Evolutionary conservation across 1,139 yeast species (phyloP).

Genomic region (Scheffersomyces segobiensis): DNA sequence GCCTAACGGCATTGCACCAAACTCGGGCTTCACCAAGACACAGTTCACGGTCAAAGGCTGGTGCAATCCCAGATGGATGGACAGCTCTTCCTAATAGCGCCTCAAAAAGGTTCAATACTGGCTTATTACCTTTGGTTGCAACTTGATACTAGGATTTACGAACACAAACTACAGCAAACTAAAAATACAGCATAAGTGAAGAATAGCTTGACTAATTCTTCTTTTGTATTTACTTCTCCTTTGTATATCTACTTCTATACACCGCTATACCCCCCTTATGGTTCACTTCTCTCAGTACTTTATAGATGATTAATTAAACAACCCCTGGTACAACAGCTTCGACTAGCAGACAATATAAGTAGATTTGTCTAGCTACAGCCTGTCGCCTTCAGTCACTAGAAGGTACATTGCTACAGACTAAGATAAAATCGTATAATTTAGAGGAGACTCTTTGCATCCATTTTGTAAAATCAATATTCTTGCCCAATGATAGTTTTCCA

Average conservation of each 20-base stretch:
- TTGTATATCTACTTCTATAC: not conserved
- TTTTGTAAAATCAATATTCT: not conserved
- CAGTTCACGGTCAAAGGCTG: conserved; percentile 59
- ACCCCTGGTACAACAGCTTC: not conserved
- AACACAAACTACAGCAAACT: not conserved
- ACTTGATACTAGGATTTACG: not conserved
- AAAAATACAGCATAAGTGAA: not conserved
- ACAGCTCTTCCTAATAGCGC: not conserved
- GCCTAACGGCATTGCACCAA: conserved; percentile 38
- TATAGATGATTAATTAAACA: not conserved
- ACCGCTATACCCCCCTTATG: not conserved
- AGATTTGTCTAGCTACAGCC: not conserved
- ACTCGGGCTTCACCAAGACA: conserved; percentile 36
- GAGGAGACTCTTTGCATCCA: not conserved
- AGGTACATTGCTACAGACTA: not conserved
- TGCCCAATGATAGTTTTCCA: not conserved
- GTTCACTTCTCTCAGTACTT: not conserved
- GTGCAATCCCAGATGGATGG: conserved; percentile 50
- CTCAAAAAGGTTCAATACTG: not conserved
- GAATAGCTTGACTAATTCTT: not conserved
- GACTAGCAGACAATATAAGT: not conserved
- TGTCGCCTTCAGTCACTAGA: not conserved
- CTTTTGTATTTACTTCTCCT: not conserved
- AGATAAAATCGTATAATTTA: not conserved
- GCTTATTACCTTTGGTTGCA: not conserved